Base-by-base conservation (phyloP, 495 filamentous ascomycete species). In the Patellaria atrata region DNA sequence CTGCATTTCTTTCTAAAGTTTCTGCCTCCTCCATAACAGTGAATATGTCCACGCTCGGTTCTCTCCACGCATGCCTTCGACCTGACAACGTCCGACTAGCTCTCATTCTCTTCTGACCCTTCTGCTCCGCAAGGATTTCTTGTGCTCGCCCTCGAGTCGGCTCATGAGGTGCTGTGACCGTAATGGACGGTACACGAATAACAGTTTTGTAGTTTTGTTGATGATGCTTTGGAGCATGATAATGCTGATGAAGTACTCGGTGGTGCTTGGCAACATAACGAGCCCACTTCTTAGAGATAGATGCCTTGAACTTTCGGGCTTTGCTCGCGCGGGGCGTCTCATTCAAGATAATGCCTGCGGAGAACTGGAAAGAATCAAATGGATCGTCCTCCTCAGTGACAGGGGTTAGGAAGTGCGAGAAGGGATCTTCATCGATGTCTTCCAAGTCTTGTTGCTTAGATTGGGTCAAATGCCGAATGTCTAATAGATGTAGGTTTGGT, bases 321-420 rank as follows among this genome's bases (percentile, higher is more conserved):
- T 53, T 53, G 18, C 43, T 43, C 7, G 38, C 22, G 14, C 33
- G 33, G 17, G 33, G 27, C 12, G 38, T 33, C 2, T 44, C 37
- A 8, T 25, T 30, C n/a, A 38, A 22, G 22, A 41, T 15, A 30
- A 56, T 59, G 22, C 51, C 56, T 16, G 58, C 56, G 24, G 47
- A 44, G 23, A 58, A 31, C 11, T 45, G 30, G 9, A 51, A 33
- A 9, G 31, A 35, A 14, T 58, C 43, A 28, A 53, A 49, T 3
- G 49, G 49, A 25, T 50, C 53, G 17, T 56, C 55, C 18, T 54
- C 45, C 22, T 61, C 58, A 22, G 28, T 30, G 21, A 48, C 35
- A n/a, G 58, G 57, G 10, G 53, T 57, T 5, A 61, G 38, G 43
- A 61, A 61, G 36, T 57, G 52, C 13, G 55, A 45, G 26, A 58